Evolutionary conservation across 2,329 filamentous ascomycete genomes (phyloP), one percentile per base, ranked within the genome.

Genomic region (Exophiala lecanii-corni): DNA sequence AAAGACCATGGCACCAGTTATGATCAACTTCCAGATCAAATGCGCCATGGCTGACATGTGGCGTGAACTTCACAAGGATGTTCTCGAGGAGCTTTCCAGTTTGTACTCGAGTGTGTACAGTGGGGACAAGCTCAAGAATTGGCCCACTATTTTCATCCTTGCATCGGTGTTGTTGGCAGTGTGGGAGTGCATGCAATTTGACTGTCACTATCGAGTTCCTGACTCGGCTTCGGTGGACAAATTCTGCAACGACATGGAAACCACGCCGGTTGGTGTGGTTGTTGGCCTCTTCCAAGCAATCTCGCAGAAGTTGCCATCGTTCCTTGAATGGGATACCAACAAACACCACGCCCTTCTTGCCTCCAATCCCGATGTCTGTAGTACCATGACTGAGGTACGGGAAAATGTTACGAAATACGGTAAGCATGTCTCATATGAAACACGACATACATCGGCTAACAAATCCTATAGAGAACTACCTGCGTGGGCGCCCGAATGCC

Each of bases 1-100:
- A 60, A 91, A 91, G 73, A 89, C 84, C 25, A 82, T 95, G 51
- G 91, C 91, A 12, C 91, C 91, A 9, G 89, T 96, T 62, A 94
- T 97, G 89, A 94, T 97, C 78, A 97, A 96, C 74, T 96, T 96
- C 79, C 88, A 96, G 72, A 89, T 97, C 74, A 97, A 97, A 78
- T 92, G 86, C 59, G 89, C 89, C 41, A 82, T 97, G 70, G 91
- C 89, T 54, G 89, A 94, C 60, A 94, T 96, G 87, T 97, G 91
- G 91, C 89, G 91, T 54, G 89, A 95, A 66, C 75, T 97, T 45
- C 89, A 96, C 66, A 94, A 94, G 72, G 91, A 96, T 57, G 89
- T 96, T 26, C 76, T 97, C 2, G 89, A 94, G 70, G 91, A 97
- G 71, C 78, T 97, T 1, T 96, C 91, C 1, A 72, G 80, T 5